phyloP scores from a whole-genome alignment of 2,329 filamentous ascomycete genomes.

The Diatrype stigma region DNA sequence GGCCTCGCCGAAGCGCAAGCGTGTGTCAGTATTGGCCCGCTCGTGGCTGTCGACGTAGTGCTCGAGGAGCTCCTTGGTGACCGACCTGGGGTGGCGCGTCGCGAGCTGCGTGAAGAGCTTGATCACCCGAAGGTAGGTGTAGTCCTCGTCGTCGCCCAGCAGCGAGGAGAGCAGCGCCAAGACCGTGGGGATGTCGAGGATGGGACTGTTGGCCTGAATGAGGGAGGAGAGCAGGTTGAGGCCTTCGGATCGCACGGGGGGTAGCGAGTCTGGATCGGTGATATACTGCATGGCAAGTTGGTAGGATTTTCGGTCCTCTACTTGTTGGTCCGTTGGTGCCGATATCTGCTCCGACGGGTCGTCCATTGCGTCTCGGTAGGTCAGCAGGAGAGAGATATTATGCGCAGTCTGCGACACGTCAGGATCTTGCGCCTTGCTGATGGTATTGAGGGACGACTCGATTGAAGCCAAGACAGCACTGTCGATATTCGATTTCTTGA shows the following conservation, averaged over 20 bases:
- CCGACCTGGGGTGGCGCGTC: conserved; percentile 57
- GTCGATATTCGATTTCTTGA: conserved; percentile 45
- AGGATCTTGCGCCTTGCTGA: conserved; percentile 34
- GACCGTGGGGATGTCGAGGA: conserved; percentile 63
- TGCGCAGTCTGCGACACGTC: conserved; percentile 49
- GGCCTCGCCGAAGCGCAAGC: conserved; percentile 66
- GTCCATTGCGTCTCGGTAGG: conserved; percentile 51
- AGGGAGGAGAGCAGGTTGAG: conserved; percentile 56
- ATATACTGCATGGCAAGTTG: conserved; percentile 62
- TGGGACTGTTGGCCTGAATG: conserved; percentile 49
- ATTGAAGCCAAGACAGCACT: conserved; percentile 39
- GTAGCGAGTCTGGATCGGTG: conserved; percentile 55
- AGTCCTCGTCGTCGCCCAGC: conserved; percentile 64
- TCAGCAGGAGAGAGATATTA: conserved; percentile 53
- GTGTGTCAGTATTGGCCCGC: conserved; percentile 53
- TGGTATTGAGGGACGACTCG: conserved; percentile 42
- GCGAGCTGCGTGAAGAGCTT: conserved; percentile 61
- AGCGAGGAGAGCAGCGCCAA: conserved; percentile 61
- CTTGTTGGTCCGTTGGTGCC: conserved; percentile 41
- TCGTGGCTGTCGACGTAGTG: conserved; percentile 64
- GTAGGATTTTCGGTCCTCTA: conserved; percentile 60
- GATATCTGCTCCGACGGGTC: conserved; percentile 34
- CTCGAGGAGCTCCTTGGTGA: conserved; percentile 59
- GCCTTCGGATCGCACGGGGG: conserved; percentile 64
- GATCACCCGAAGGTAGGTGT: conserved; percentile 65